Conservation (phyloP, 2,329 filamentous ascomycete species). For the Aspergillus sp. region DNA sequence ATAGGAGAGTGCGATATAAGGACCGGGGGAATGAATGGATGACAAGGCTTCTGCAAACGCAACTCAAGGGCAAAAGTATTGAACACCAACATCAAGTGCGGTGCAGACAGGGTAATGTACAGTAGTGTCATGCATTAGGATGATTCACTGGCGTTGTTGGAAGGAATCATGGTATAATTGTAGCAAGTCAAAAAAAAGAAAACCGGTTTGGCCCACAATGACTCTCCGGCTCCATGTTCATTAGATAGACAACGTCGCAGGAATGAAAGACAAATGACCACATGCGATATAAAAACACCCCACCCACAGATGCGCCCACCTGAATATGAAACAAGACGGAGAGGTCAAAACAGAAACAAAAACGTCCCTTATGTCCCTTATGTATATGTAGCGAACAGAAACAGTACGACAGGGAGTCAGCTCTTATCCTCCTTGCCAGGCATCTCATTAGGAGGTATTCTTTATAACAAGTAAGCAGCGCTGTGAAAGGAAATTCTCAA, state of each 20-base stretch:
- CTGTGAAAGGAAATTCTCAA: constrained; percentile 9
- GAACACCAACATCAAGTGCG: constrained; percentile 15
- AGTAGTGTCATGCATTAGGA: constrained; percentile 34
- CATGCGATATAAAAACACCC: constrained; percentile 18
- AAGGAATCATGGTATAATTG: constrained; percentile 24
- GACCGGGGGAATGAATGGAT: constrained; percentile 20
- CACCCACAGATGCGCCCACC: constrained; percentile 25
- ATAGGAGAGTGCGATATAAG: constrained; percentile 20
- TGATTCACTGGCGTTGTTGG: constrained; percentile 22
- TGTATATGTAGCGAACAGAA: constrained; percentile 40
- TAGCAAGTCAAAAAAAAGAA: constrained; percentile 17
- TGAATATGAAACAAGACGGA: constrained; percentile 26
- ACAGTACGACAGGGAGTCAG: constrained; percentile 27
- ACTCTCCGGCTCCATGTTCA: constrained; percentile 25
- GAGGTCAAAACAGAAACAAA: constrained; percentile 23
- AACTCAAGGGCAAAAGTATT: constrained; percentile 20
- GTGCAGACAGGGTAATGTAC: constrained; percentile 33
- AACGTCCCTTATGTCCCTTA: constrained; percentile 37
- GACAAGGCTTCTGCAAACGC: constrained; percentile 14
- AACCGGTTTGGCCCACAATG: constrained; percentile 21
- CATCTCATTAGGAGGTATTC: constrained; percentile 20
- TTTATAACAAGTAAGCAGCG: constrained; percentile 20
- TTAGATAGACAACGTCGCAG: constrained; percentile 28
- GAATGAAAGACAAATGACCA: constrained; percentile 21
- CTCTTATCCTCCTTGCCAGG: constrained; percentile 17